Base-by-base conservation (phyloP, 2,329 filamentous ascomycete species). In the Venturia effusa region DNA sequence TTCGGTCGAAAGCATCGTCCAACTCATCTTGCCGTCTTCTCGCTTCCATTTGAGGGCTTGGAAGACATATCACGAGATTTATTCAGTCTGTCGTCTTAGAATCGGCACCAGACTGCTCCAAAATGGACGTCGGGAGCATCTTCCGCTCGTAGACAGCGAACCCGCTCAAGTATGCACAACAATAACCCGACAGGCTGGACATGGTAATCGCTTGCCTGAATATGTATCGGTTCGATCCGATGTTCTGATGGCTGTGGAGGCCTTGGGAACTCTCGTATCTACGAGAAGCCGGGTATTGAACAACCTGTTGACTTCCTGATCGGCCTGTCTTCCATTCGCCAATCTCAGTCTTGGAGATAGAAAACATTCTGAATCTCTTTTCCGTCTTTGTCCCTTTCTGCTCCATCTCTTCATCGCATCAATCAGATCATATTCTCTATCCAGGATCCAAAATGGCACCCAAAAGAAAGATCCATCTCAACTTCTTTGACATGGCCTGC, bases 401-500 rank as follows among this genome's bases (percentile, higher is more conserved):
- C 19, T 41, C 39, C 39, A 41, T 41, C 39, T 15, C 39, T 41
- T 41, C 39, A 41, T 15, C 3, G 4, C 39, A 41, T 15, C 39
- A 41, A 10, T 41, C 19, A 3, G 11, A 13, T 34, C 30, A n/a
- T 22, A 13, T 22, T 55, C 51, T 22, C n/a, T n/a, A 34, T 32
- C 30, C n/a, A n/a, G n/a, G n/a, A n/a, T 22, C 34, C 55, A 34
- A 59, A 3, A 59, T 59, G 55, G 55, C 55, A 6, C 55, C 55
- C 7, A 59, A 59, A 37, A 59, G 39, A 24, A 59, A 39, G 17
- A 37, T 59, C 19, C 32, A 39, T 19, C 55, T 59, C 4, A 59
- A 59, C 30, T 59, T 59, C 39, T 59, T 59, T 32, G 55, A 59
- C 10, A 59, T 39, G 30, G 55, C 55, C 15, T 59, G 55, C 22